phyloP scores from a whole-genome alignment of 345 rosid species.

The Moricandia moricandioides region DNA sequence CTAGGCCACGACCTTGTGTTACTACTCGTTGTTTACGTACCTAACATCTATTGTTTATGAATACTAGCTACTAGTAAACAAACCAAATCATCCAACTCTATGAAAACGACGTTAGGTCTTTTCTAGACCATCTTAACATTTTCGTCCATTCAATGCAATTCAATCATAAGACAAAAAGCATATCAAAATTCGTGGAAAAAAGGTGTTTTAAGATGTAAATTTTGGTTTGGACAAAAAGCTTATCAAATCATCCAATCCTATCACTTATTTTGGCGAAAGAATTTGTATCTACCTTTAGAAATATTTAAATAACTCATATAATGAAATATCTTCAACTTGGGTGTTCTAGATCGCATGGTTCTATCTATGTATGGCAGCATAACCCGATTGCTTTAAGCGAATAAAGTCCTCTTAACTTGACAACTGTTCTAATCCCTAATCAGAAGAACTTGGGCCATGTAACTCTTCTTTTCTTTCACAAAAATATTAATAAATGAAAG shows the following conservation, averaged over 20 bases:
- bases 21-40: not conserved
- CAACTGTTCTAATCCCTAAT: not conserved
- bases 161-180: not conserved
- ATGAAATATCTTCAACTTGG: not conserved
- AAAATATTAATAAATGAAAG: not conserved
- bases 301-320: not conserved
- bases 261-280: not conserved
- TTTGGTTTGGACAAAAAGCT: not conserved
- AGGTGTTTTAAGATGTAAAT: not conserved
- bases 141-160: not conserved
- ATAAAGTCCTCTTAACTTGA: not conserved
- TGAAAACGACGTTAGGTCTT: slow-evolving; percentile 1
- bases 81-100: slow-evolving; percentile 5
- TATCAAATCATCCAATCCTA: no score
- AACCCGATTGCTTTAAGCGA: not conserved
- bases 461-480: not conserved
- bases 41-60: not conserved
- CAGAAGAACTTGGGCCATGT: not conserved
- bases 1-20: no score
- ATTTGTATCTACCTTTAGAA: not conserved
- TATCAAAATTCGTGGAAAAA: not conserved
- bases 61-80: not conserved
- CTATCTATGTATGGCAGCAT: no score
- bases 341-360: not conserved
- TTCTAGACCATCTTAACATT: not conserved